Percentiles rank a stretch among this genome's conserved stretches.
Conservation (phyloP, 768 basidiomycete genomes). For the Hygrocybe punicea region DNA sequence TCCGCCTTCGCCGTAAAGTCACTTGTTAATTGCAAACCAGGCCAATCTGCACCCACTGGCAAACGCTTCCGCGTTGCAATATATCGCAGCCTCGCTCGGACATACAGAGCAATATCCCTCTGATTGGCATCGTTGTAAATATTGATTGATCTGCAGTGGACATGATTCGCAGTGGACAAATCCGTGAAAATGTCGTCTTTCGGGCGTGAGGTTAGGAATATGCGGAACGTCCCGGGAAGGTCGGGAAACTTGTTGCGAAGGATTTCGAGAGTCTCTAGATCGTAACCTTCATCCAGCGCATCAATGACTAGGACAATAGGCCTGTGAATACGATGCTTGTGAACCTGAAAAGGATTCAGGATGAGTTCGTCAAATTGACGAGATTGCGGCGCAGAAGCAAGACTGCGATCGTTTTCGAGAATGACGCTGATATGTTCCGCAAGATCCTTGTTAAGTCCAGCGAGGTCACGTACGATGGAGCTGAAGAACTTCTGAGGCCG, state of each 20-base stretch:
- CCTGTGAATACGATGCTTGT: background rate
- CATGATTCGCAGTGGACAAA: slow-evolving; percentile 6
- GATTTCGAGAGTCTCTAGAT: slow-evolving; percentile 13
- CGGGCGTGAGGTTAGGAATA: slow-evolving; percentile 21
- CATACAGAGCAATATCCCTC: slow-evolving; percentile 17
- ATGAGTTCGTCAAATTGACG: slow-evolving; percentile 17
- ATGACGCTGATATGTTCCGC: slow-evolving; percentile 12
- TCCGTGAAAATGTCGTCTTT: slow-evolving; percentile 5
- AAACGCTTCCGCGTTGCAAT: slow-evolving; percentile 6
- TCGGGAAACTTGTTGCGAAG: slow-evolving; percentile 16
- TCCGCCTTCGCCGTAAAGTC: slow-evolving; percentile 11
- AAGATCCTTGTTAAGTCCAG: slow-evolving; percentile 3
- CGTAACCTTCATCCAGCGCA: slow-evolving; percentile 22
- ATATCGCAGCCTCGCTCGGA: slow-evolving; percentile 9
- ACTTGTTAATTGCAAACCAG: background rate
- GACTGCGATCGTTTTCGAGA: slow-evolving; percentile 8
- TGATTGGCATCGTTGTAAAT: slow-evolving; percentile 13
- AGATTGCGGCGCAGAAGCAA: slow-evolving; percentile 10
- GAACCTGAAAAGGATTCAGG: slow-evolving; percentile 3
- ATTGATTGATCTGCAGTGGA: slow-evolving; percentile 4
- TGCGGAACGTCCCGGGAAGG: slow-evolving; percentile 15
- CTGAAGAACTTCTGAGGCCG: slow-evolving; percentile 12
- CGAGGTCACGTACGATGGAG: slow-evolving; percentile 21
- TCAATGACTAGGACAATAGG: slow-evolving; percentile 19
- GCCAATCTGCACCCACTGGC: background rate